phyloP scores from a whole-genome alignment of 75 land plant genomes.

The Picea sitchensis region DNA sequence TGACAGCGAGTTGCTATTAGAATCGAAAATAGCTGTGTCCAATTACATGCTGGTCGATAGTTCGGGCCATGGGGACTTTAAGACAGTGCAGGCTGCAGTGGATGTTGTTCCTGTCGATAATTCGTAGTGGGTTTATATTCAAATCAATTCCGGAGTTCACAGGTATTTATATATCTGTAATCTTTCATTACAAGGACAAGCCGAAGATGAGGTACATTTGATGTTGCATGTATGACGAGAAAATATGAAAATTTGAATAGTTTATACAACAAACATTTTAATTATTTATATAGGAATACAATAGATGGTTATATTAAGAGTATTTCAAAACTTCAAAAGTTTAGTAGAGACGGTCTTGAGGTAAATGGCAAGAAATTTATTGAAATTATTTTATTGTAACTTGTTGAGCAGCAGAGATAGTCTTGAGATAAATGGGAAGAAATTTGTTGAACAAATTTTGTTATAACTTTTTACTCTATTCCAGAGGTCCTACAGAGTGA shows the following conservation, averaged over 20 bases:
- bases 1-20: neutral
- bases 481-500: too few relatives aligned
- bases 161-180: neutral
- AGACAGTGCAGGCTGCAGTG: conserved; percentile 17
- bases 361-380: too few relatives aligned
- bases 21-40: neutral
- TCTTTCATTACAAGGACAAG: too few relatives aligned
- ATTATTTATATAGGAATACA: neutral
- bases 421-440: too few relatives aligned
- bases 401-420: too few relatives aligned
- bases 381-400: too few relatives aligned
- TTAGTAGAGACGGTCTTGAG: too few relatives aligned
- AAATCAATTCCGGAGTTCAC: conserved; percentile 18
- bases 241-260: neutral
- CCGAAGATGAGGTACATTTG: neutral
- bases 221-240: too few relatives aligned
- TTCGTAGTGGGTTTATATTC: conserved; percentile 16
- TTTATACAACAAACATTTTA: too few relatives aligned
- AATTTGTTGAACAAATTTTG: too few relatives aligned
- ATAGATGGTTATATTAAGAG: conserved; percentile 18
- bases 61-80: conserved; percentile 12
- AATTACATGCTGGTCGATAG: conserved; percentile 16
- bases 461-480: too few relatives aligned
- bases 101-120: conserved; percentile 12
- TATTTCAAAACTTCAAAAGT: too few relatives aligned